Base-by-base conservation (phyloP, 495 filamentous ascomycete genomes). In the Aspergillus panamensis region DNA sequence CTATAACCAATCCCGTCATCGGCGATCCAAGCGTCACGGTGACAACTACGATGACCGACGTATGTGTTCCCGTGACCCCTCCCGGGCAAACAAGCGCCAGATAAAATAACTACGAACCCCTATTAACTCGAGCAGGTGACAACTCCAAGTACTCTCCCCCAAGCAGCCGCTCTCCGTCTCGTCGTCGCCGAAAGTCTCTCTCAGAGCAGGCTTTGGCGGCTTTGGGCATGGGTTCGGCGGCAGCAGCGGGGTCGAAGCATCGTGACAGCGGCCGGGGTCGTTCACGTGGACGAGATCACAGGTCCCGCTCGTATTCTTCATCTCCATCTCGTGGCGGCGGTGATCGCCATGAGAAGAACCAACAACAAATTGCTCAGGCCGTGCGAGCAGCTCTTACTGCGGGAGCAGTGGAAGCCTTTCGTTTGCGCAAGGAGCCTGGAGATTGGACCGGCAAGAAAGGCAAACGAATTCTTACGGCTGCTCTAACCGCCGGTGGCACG, bases 371-470 rank as follows among this genome's bases (percentile, higher is more conserved):
- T 63, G 82, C 88, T 57, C 90, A 96, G 69, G 92, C 91, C 40
- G 88, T 90, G 62, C 88, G 89, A 70, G 91, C 92, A 17, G 93
- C 92, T 7, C 72, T 96, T 39, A 80, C 91, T 37, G 91, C 92
- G 51, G 92, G 91, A 58, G 92, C 90, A 9, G 83, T 89, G 20
- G 90, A 96, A 74, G 92, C 92, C 29, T 95, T 95, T 80, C 84
- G 89, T 35, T 80, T 86, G 37, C 88, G 91, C 67, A 95, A 94
- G 62, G 87, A 91, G 48, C 87, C 89, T 0, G 92, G 92, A 48
- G 81, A 84, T 17, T 95, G 90, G 89, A 86, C 81, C 33, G 92
- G 91, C 45, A 84, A 86, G 31, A 96, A 96, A 71, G 90, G 90
- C 55, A 91, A 88, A 71, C 87, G 91, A 37, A 84, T 96, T 58